Evolutionary conservation across 257 asterid genomes (phyloP).

Genomic region (Penstemon barbatus): DNA sequence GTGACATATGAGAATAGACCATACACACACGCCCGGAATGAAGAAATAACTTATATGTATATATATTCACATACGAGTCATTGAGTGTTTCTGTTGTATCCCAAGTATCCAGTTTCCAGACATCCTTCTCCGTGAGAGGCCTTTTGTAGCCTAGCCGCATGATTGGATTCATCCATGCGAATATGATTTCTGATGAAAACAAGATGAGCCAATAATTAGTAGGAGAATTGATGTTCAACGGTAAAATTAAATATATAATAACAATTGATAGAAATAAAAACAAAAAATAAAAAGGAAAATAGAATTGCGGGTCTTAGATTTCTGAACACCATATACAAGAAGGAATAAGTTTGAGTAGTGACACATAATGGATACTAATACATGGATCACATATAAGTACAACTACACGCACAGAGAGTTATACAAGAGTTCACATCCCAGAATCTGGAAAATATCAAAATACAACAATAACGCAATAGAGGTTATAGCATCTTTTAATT

Average conservation of each 20-base stretch:
- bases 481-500: conserved; percentile 24
- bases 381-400: not conserved
- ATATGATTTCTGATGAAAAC: conserved; percentile 53
- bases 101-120: conserved; percentile 97
- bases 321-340: conserved; percentile 9
- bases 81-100: conserved; percentile 87
- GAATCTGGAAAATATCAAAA: conserved; percentile 8
- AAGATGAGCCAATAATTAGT: conserved; percentile 28
- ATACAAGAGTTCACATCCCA: conserved; percentile 15
- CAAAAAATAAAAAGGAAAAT: conserved; percentile 2
- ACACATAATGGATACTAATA: conserved; percentile 10
- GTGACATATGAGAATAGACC: not conserved
- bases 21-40: not conserved
- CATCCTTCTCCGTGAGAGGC: conserved; percentile 94
- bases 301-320: not conserved
- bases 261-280: not conserved
- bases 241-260: conserved; percentile 3
- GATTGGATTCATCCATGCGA: conserved; percentile 80
- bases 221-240: conserved; percentile 10
- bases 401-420: conserved; percentile 7
- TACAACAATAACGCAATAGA: conserved; percentile 13
- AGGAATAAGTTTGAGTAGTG: not conserved
- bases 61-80: conserved; percentile 51
- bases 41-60: conserved; percentile 6
- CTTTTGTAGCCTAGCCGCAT: conserved; percentile 85